These are phyloP conservation scores for Ophiostoma pallidulum DNA, from an alignment of 2,329 filamentous ascomycete species.

Conservation along the genomic window DNA sequence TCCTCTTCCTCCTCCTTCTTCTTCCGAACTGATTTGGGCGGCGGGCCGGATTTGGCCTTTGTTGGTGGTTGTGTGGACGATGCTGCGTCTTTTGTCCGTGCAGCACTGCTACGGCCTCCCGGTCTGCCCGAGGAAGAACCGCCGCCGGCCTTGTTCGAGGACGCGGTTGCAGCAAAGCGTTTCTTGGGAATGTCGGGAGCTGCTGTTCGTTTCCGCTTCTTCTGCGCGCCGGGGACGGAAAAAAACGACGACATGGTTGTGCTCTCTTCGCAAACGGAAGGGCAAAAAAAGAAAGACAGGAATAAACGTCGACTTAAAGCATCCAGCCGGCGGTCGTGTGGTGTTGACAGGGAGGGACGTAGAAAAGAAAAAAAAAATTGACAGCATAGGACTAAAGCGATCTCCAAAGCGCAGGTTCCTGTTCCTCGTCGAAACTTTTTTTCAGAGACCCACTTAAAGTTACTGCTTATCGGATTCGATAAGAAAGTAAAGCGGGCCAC, in stretches of 20 bases:
- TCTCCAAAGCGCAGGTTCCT: no score
- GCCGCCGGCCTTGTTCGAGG: conserved; percentile 23
- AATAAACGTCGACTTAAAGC: no score
- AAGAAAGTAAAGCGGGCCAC: conserved; percentile 3
- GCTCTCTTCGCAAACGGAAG: no score
- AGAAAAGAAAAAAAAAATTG: not conserved
- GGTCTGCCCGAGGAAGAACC: not conserved
- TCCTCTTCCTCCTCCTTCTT: not conserved
- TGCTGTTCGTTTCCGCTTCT: conserved; percentile 73
- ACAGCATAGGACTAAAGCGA: not conserved
- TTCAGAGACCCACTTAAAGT: conserved; percentile 16
- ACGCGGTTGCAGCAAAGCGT: conserved; percentile 34
- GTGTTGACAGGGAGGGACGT: no score
- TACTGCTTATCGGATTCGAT: conserved; percentile 10
- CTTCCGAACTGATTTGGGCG: not conserved
- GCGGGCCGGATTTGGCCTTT: conserved; percentile 26
- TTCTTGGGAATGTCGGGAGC: conserved; percentile 50
- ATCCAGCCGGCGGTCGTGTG: no score
- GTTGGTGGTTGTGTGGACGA: not conserved
- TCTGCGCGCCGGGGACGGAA: conserved; percentile 73
- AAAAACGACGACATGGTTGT: conserved; percentile 96
- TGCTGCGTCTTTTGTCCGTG: not conserved
- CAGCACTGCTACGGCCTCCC: not conserved
- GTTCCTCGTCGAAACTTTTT: conserved; percentile 14
- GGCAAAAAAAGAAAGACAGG: no score